phyloP scores from a whole-genome alignment of 2,329 filamentous ascomycete species.

The Colletotrichum noveboracense region DNA sequence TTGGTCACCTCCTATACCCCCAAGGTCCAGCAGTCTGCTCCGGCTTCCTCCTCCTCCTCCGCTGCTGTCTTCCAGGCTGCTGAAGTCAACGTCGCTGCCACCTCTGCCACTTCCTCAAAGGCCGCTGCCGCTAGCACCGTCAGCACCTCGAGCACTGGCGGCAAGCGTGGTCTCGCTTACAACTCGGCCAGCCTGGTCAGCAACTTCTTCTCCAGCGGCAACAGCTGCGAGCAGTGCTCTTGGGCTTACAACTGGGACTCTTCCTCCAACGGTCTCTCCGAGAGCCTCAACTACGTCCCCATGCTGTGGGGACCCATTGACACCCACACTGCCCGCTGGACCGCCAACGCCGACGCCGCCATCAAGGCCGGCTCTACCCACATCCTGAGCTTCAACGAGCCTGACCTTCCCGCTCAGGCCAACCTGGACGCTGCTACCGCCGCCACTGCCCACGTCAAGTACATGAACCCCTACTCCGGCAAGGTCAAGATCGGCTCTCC shows the following conservation, averaged over 20 bases:
- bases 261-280: slow-evolving; percentile 42
- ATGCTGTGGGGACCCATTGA: slow-evolving; percentile 65
- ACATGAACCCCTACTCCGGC: slow-evolving; percentile 60
- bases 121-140: slow-evolving; percentile 16
- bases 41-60: slow-evolving; percentile 26
- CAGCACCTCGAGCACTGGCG: slow-evolving; percentile 26
- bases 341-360: slow-evolving; percentile 51
- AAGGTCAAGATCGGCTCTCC: slow-evolving; percentile 62
- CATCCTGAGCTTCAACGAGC: slow-evolving; percentile 76
- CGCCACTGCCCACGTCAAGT: slow-evolving; percentile 56
- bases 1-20: slow-evolving; percentile 13
- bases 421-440: slow-evolving; percentile 59
- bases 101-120: slow-evolving; percentile 19
- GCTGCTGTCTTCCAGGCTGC: slow-evolving; percentile 9
- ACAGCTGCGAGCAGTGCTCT: slow-evolving; percentile 43
- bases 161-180: slow-evolving; percentile 74
- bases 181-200: slow-evolving; percentile 61
- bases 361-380: slow-evolving; percentile 59
- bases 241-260: slow-evolving; percentile 77
- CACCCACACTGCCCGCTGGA: slow-evolving; percentile 56
- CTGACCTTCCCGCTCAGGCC: slow-evolving; percentile 65
- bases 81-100: slow-evolving; percentile 7
- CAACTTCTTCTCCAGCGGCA: slow-evolving; percentile 48
- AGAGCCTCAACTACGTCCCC: slow-evolving; percentile 64
- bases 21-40: slow-evolving; percentile 8